Percentiles rank a stretch among this genome's conserved stretches.
These are phyloP conservation scores for Saccharomyces paradoxus DNA, from an alignment of 805 yeast genomes.

Conservation along the genomic window DNA sequence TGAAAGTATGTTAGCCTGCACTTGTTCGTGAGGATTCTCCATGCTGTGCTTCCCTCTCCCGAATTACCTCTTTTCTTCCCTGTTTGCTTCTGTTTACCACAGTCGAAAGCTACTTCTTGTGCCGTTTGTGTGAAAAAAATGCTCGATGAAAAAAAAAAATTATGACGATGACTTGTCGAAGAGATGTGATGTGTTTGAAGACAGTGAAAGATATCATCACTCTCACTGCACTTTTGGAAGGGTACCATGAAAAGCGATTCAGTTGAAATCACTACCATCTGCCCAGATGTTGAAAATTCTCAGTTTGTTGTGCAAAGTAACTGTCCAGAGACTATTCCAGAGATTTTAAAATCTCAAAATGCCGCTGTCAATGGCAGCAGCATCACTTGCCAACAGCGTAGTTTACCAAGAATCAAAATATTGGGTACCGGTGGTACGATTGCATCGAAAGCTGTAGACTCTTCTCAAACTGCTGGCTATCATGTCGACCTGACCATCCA, in stretches of 20 bases:
- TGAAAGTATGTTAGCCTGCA: constrained; percentile 64
- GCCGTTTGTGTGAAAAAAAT: neutral
- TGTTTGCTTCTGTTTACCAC: neutral
- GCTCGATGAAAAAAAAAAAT: neutral
- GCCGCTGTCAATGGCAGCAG: constrained; percentile 3
- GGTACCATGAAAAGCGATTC: constrained; percentile 20
- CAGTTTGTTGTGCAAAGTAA: constrained; percentile 22
- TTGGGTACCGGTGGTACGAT: constrained; percentile 55
- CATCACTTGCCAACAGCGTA: constrained; percentile 5
- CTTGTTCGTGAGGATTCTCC: constrained; percentile 85
- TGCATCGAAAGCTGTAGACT: constrained; percentile 42
- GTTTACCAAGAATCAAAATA: constrained; percentile 37
- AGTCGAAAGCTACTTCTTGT: neutral
- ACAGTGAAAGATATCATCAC: neutral
- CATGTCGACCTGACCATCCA: constrained; percentile 44
- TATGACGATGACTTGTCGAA: neutral
- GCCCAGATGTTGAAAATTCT: constrained; percentile 27
- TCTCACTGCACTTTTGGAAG: neutral
- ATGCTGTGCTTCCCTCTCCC: constrained; percentile 28
- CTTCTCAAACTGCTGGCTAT: constrained; percentile 48
- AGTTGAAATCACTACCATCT: constrained; percentile 29
- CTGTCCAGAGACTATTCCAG: neutral
- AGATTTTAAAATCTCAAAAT: constrained; percentile 2
- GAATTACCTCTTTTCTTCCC: neutral
- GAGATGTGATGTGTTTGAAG: neutral